Base-by-base conservation (phyloP, 805 yeast genomes). In the Candida michaelii region DNA sequence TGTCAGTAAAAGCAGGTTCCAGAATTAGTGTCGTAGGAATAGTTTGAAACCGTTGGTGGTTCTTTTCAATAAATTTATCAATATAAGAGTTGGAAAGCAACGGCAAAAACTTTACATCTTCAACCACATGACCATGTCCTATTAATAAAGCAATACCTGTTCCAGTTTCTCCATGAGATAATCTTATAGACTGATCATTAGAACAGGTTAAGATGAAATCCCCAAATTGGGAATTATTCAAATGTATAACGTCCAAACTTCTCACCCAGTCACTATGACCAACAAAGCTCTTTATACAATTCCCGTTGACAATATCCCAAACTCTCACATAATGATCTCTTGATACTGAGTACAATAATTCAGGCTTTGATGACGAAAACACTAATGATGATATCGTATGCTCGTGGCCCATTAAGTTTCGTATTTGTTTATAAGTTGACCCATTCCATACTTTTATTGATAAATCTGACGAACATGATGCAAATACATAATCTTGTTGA, bases 221-320 rank as follows among this genome's bases (percentile, higher is more conserved):
- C 2, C 83, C 83, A 32, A 65, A 65, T 5, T 27, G 36, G 3
- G 46, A 21, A 27, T 48, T 45, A n/a, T 5, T 7, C 19, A 33
- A 14, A 37, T 51, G 46, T 0, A 55, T 59, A 9, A 58, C 66
- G 47, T 82, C 88, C 2, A 89, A 49, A 9, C 78, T 69, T 44
- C 96, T 69, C 3, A 89, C 89, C 97, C 97, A 90, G 50, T 89
- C 96, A 8, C 86, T 76, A 61, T 90, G 97, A 1, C 90, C 91
- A 12, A 76, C 71, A 43, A 89, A 78, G 0, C 86, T 78, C 46
- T 75, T 73, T 13, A 79, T 51, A 46, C 89, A 78, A 71, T 78
- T 80, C 0, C 96, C 96, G 3, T 79, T 72, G 2, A 68, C 61
- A 5, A 83, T 55, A 59, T 85, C 85, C 90, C 90, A 85, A 2